phyloP scores from a whole-genome alignment of 495 filamentous ascomycete species.

The Penicillium bialowiezense region DNA sequence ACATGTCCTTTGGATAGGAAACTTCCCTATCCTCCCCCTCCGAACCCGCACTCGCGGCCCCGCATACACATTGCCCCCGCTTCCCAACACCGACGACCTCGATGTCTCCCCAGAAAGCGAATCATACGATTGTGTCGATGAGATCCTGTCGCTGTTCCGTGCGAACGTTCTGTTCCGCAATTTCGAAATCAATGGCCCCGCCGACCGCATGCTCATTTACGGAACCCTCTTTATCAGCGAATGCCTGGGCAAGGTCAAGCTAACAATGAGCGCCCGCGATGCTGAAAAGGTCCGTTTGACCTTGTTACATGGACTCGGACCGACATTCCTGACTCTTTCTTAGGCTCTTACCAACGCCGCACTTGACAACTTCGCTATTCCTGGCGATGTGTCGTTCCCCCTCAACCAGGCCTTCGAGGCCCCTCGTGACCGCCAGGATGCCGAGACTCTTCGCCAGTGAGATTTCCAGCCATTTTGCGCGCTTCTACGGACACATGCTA shows the following conservation, averaged over 20 bases:
- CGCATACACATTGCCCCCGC: conserved; percentile 75
- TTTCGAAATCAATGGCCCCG: conserved; percentile 97
- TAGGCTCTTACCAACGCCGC: conserved; percentile 67
- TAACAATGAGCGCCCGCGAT: conserved; percentile 57
- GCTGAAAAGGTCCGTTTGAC: conserved; percentile 52
- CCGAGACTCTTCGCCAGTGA: conserved; percentile 77
- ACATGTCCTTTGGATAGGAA: conserved; percentile 50
- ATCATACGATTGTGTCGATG: conserved; percentile 92
- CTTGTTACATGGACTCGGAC: background rate
- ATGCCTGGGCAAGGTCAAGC: conserved; percentile 79
- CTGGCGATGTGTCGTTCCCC: conserved; percentile 91
- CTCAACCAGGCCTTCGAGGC: conserved; percentile 84
- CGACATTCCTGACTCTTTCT: background rate
- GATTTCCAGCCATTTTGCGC: conserved; percentile 2
- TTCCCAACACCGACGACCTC: conserved; percentile 65
- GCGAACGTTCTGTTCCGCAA: conserved; percentile 99
- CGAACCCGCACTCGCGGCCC: conserved; percentile 91
- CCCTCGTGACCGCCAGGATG: conserved; percentile 80
- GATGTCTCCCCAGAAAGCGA: conserved; percentile 80
- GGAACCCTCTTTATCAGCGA: conserved; percentile 92
- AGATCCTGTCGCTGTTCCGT: conserved; percentile 87
- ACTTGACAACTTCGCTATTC: conserved; percentile 90
- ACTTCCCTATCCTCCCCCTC: conserved; percentile 90
- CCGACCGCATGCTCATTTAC: conserved; percentile 93
- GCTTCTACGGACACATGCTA: too few relatives aligned